These are phyloP conservation scores for Boletus vinaceobasis DNA, from an alignment of 768 basidiomycete genomes.

Conservation along the genomic window DNA sequence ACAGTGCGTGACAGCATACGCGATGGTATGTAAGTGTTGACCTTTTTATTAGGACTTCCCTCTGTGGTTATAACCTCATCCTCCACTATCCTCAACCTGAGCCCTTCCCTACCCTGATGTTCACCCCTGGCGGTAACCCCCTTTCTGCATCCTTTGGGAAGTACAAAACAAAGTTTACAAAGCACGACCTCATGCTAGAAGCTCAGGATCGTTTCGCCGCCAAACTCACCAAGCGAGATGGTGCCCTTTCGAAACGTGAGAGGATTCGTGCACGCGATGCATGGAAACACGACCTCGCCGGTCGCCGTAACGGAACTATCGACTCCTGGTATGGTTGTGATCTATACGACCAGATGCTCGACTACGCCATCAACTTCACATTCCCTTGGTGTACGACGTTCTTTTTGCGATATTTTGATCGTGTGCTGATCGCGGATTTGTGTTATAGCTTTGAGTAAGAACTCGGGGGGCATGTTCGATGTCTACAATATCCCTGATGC, in stretches of 20 bases:
- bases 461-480: conserved; percentile 37
- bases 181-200: conserved; percentile 20
- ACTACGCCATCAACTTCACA: conserved; percentile 71
- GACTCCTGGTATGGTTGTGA: conserved; percentile 67
- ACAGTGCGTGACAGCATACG: conserved; percentile 46
- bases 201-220: conserved; percentile 18
- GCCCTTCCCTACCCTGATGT: conserved; percentile 39
- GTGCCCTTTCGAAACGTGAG: conserved; percentile 22
- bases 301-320: conserved; percentile 51
- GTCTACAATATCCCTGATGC: conserved; percentile 57
- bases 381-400: conserved; percentile 51
- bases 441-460: conserved; percentile 17
- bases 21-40: not conserved
- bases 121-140: conserved; percentile 15
- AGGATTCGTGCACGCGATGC: conserved; percentile 22
- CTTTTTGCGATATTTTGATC: not conserved
- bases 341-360: conserved; percentile 59
- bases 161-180: conserved; percentile 19
- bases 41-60: conserved; percentile 41
- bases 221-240: conserved; percentile 22
- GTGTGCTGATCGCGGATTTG: conserved; percentile 1
- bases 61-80: conserved; percentile 66
- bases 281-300: conserved; percentile 47
- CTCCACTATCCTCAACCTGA: conserved; percentile 66
- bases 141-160: not conserved